A percentile compares a stretch with the other conserved stretches of the same genome.
These are phyloP conservation scores for Spinellus fusiger DNA, from an alignment of 192 early-diverging fungal species.

Conservation along the genomic window DNA sequence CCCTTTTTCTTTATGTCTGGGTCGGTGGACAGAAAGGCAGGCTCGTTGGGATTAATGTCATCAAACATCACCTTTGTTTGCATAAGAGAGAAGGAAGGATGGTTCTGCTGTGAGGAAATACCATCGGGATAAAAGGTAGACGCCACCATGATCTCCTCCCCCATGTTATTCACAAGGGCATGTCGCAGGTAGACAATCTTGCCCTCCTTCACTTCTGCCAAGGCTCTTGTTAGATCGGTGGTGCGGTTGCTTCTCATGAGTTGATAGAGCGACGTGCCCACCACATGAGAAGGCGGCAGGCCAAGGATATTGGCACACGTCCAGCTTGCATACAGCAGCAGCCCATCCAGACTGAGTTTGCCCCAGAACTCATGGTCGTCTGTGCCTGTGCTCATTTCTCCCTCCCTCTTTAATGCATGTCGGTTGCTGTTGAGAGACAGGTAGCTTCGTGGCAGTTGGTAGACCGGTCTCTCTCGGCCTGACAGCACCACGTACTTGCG, in stretches of 20 bases:
- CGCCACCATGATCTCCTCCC: conserved; percentile 25
- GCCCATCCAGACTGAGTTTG: conserved; percentile 53
- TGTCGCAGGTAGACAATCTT: conserved; percentile 31
- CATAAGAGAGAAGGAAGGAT: conserved; percentile 25
- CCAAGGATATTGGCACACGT: conserved; percentile 27
- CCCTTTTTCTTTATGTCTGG: conserved; percentile 17
- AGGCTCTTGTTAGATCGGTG: conserved; percentile 34
- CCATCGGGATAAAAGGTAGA: conserved; percentile 37
- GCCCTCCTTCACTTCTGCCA: conserved; percentile 30
- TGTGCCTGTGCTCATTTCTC: conserved; percentile 14
- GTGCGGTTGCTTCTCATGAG: conserved; percentile 35
- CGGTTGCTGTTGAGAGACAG: background rate
- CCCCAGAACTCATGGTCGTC: conserved; percentile 51
- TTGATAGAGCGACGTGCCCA: conserved; percentile 40
- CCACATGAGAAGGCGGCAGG: conserved; percentile 23
- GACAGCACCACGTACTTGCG: conserved; percentile 63
- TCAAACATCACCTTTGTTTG: conserved; percentile 18
- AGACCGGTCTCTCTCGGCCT: conserved; percentile 46
- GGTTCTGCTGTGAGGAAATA: background rate
- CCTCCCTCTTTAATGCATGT: background rate
- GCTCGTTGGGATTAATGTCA: background rate
- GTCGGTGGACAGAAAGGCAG: conserved; percentile 10
- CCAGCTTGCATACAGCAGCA: conserved; percentile 44
- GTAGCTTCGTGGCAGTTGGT: conserved; percentile 25
- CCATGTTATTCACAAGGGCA: conserved; percentile 27